Conservation (phyloP, 148 eudicot species). For the Persicaria tinctoria region DNA sequence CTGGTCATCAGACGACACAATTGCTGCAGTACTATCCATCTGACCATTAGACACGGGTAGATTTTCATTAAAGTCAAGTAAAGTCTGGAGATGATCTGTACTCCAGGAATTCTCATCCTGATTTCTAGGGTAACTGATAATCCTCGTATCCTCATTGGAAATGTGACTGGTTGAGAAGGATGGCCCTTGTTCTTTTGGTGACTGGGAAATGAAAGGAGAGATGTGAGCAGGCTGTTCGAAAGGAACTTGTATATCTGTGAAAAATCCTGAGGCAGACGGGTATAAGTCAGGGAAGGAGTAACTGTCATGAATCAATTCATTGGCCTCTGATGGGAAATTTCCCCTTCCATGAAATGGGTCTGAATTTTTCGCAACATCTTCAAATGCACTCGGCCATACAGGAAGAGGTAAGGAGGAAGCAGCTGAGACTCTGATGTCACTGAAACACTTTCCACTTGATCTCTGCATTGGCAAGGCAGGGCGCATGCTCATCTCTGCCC, state of each 20-base stretch:
- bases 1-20: neutral
- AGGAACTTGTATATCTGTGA: slow-evolving; percentile 1
- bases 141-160: slow-evolving; percentile 6
- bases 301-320: neutral
- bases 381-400: slow-evolving; percentile 3
- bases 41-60: slow-evolving; percentile 6
- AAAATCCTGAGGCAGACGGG: neutral
- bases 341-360: neutral
- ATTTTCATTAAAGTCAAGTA: neutral
- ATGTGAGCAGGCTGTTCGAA: neutral
- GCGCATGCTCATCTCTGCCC: slow-evolving; percentile 42
- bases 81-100: slow-evolving; percentile 9
- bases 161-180: neutral
- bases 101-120: neutral
- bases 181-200: neutral
- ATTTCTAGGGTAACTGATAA: neutral
- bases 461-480: slow-evolving; percentile 36
- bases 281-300: neutral
- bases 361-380: neutral
- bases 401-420: slow-evolving; percentile 23
- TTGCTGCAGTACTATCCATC: neutral
- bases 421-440: slow-evolving; percentile 15
- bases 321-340: neutral
- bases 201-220: neutral
- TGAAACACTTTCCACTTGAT: slow-evolving; percentile 30